Base-by-base conservation (phyloP, 2,329 filamentous ascomycete genomes). In the Colletotrichum trifolii region DNA sequence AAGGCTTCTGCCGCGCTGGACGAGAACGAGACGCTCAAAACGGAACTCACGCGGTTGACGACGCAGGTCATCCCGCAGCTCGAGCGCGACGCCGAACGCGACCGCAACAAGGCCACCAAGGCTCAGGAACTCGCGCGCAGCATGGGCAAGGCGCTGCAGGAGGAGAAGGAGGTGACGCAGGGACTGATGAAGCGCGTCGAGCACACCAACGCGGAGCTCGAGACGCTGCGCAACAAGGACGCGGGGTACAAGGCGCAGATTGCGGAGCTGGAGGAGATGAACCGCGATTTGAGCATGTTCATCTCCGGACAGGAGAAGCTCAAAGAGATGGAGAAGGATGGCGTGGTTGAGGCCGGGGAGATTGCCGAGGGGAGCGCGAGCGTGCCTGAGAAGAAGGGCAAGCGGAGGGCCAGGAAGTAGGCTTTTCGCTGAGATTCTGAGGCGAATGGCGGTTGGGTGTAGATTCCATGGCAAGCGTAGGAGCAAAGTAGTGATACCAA, bases 151-250 rank as follows among this genome's bases (percentile, higher is more conserved):
- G 87, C 92, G 68, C 87, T 93, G 62, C 89, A 91, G 64, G 95
- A 97, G 76, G 95, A 98, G 78, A 96, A 97, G 77, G 86, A 89
- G 13, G 88, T 98, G 56, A 92, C 89, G 57, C 89, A 93, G 69
- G 91, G 91, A 2, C 81, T 99, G 67, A 86, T 97, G 85, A 84
- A 90, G 75, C 85, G 92, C n/a, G 94, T 98, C 68, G 87, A 89
- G 68, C 89, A 92, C 69, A 78, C 97, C 47, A 88, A 90, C 66
- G 81, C 82, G 46, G 89, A 92, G 70, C 79, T 89, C 8, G 83
- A 85, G 61, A 80, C 69, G 17, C 77, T 93, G 15, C 82, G 85
- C 46, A 82, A 82, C 64, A 84, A 90, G 74, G 77, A 89, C 2
- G 81, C 82, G 34, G 82, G 81, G 45, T 77, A 91, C 4, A 86